phyloP scores from a whole-genome alignment of 2,329 filamentous ascomycete species.

The Aspergillus fumigatus region DNA sequence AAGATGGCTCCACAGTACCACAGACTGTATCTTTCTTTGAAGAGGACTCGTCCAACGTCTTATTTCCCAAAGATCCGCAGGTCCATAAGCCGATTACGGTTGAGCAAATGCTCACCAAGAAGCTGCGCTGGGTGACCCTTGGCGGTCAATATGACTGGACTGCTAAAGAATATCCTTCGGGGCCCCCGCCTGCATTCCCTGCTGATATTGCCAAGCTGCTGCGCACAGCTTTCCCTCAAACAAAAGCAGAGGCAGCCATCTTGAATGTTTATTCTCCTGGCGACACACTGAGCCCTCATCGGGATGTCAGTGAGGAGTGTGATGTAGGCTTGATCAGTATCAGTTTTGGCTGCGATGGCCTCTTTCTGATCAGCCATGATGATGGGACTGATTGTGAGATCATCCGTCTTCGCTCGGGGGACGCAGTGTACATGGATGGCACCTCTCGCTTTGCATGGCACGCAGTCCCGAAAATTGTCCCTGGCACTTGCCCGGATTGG shows the following conservation, averaged over 20 bases:
- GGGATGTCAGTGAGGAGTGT: conserved; percentile 85
- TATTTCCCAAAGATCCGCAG: conserved; percentile 61
- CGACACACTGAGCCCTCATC: conserved; percentile 86
- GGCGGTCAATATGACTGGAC: conserved; percentile 98
- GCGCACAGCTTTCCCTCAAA: conserved; percentile 67
- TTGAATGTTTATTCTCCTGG: conserved; percentile 89
- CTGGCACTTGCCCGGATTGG: conserved; percentile 71
- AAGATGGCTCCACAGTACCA: conserved; percentile 22
- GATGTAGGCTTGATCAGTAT: conserved; percentile 76
- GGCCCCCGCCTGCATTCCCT: conserved; percentile 68
- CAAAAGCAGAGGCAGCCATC: conserved; percentile 81
- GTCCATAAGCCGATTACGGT: conserved; percentile 72
- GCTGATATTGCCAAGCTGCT: conserved; percentile 66
- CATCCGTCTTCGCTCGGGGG: conserved; percentile 72
- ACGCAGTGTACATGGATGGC: conserved; percentile 84
- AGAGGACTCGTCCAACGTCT: conserved; percentile 39
- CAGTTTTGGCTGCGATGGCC: conserved; percentile 81
- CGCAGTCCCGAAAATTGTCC: conserved; percentile 81
- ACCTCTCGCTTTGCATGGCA: conserved; percentile 88
- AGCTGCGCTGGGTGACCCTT: conserved; percentile 88
- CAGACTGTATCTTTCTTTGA: conserved; percentile 47
- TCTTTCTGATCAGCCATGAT: conserved; percentile 78
- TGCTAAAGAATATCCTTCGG: conserved; percentile 69
- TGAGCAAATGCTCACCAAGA: conserved; percentile 67
- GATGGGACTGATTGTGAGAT: conserved; percentile 40